Evolutionary conservation across 1,284 basidiomycete species (phyloP).

Genomic region (Thelephora terrestris): DNA sequence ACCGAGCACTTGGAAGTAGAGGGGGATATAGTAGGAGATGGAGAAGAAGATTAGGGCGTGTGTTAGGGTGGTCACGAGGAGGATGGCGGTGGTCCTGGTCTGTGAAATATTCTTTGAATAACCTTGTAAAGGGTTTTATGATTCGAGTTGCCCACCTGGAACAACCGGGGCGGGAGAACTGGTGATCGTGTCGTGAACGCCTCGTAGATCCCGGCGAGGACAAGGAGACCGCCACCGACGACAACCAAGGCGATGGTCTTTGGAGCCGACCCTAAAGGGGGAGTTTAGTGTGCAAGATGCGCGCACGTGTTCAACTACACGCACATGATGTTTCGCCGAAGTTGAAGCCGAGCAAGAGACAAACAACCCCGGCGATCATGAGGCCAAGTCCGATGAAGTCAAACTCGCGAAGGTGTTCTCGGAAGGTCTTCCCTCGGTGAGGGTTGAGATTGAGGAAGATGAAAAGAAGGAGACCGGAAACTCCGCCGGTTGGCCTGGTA

Average conservation of each 20-base stretch:
- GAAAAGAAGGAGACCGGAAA: slow-evolving; percentile 64
- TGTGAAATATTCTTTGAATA: slow-evolving; percentile 16
- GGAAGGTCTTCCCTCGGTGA: slow-evolving; percentile 44
- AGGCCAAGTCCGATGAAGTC: slow-evolving; percentile 70
- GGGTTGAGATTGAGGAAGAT: slow-evolving; percentile 81
- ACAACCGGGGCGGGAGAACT: slow-evolving; percentile 73
- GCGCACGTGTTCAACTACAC: slow-evolving; percentile 11
- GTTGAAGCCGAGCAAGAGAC: slow-evolving; percentile 78
- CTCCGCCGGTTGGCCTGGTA: slow-evolving; percentile 60
- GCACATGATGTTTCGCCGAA: slow-evolving; percentile 58
- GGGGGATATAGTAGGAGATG: slow-evolving; percentile 63
- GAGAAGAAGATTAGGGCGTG: slow-evolving; percentile 63
- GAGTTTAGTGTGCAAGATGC: slow-evolving; percentile 1
- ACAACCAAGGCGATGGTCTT: slow-evolving; percentile 67
- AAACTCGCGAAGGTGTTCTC: slow-evolving; percentile 54
- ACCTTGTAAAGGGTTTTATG: background rate
- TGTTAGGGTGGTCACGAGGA: slow-evolving; percentile 53
- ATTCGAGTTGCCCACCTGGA: slow-evolving; percentile 38
- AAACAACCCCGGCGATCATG: slow-evolving; percentile 64
- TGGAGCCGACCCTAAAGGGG: slow-evolving; percentile 25
- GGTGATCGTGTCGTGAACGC: slow-evolving; percentile 62
- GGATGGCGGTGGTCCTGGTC: slow-evolving; percentile 64
- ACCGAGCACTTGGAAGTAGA: slow-evolving; percentile 75
- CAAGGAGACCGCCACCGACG: slow-evolving; percentile 52
- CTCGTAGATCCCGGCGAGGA: slow-evolving; percentile 56